Evolutionary conservation across 2,329 filamentous ascomycete species (phyloP).

Genomic region (Colletotrichum aenigma): DNA sequence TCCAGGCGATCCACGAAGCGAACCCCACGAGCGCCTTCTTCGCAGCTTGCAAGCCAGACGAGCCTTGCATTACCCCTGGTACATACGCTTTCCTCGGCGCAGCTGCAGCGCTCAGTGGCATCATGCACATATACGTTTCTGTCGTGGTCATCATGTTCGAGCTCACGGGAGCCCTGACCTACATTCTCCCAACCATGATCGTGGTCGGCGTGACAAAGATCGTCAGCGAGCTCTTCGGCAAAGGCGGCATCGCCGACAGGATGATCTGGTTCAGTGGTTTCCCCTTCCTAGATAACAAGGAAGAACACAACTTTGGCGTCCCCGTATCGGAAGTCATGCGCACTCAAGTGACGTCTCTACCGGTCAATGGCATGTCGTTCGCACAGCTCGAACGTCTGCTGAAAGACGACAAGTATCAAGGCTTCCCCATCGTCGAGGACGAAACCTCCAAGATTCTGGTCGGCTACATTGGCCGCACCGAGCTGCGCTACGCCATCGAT

Average conservation of each 20-base stretch:
- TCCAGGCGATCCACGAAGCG: conserved; percentile 85
- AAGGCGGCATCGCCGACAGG: conserved; percentile 93
- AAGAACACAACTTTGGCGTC: conserved; percentile 95
- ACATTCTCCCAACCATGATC: conserved; percentile 98
- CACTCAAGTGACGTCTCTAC: conserved; percentile 73
- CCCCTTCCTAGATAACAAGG: conserved; percentile 95
- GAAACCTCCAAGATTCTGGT: conserved; percentile 72
- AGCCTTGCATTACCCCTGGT: conserved; percentile 94
- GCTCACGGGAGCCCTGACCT: conserved; percentile 93
- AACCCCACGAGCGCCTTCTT: conserved; percentile 87
- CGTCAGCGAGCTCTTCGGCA: conserved; percentile 88
- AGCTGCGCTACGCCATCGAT: conserved; percentile 89
- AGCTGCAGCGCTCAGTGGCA: conserved; percentile 87
- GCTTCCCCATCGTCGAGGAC: conserved; percentile 90
- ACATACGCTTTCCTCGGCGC: conserved; percentile 97
- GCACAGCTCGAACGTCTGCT: conserved; percentile 79
- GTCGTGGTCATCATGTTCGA: conserved; percentile 99
- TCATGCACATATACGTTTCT: conserved; percentile 97
- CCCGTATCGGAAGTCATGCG: conserved; percentile 93
- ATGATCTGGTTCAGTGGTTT: conserved; percentile 99
- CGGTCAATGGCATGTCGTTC: conserved; percentile 75
- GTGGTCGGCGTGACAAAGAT: conserved; percentile 97
- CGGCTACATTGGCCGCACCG: conserved; percentile 91
- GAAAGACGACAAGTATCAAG: conserved; percentile 81
- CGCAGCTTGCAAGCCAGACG: conserved; percentile 84